phyloP scores from a whole-genome alignment of 345 rosid species.

The Carallia brachiata region DNA sequence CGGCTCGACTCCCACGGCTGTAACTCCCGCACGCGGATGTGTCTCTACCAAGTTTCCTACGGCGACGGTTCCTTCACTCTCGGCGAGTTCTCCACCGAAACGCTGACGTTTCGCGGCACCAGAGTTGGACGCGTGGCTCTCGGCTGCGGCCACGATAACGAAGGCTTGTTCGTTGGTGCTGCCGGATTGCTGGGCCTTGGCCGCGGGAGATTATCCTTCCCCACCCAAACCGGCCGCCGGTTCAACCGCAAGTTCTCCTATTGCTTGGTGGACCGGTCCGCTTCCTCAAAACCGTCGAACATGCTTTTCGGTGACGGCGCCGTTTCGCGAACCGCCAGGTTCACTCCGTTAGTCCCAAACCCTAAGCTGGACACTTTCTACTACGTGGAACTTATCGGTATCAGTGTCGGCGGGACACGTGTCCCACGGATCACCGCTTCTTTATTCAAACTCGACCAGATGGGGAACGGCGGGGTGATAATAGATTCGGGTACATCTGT shows the following conservation, averaged over 20 bases:
- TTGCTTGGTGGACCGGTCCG: slow-evolving; percentile 85
- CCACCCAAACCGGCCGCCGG: slow-evolving; percentile 72
- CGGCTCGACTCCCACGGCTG: slow-evolving; percentile 24
- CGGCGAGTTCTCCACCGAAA: slow-evolving; percentile 88
- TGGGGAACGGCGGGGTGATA: slow-evolving; percentile 89
- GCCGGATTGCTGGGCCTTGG: slow-evolving; percentile 93
- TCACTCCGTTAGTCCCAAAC: slow-evolving; percentile 71
- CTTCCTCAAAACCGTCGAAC: slow-evolving; percentile 74
- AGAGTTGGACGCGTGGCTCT: slow-evolving; percentile 67
- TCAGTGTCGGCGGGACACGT: slow-evolving; percentile 85
- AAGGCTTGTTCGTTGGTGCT: slow-evolving; percentile 91
- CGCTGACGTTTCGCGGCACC: slow-evolving; percentile 66
- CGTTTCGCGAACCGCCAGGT: slow-evolving; percentile 59
- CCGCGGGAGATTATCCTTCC: slow-evolving; percentile 77
- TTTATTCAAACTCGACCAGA: slow-evolving; percentile 61
- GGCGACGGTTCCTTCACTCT: slow-evolving; percentile 91
- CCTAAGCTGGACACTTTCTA: slow-evolving; percentile 93
- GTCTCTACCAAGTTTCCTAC: slow-evolving; percentile 86
- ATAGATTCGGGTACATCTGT: slow-evolving; percentile 88
- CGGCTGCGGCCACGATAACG: slow-evolving; percentile 92
- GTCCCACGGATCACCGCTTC: slow-evolving; percentile 66
- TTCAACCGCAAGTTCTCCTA: slow-evolving; percentile 81
- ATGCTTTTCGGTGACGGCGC: slow-evolving; percentile 80
- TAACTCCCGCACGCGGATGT: slow-evolving; percentile 46
- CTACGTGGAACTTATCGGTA: slow-evolving; percentile 78